Base-by-base conservation (phyloP, 2,329 filamentous ascomycete species). In the Neurospora sp. region DNA sequence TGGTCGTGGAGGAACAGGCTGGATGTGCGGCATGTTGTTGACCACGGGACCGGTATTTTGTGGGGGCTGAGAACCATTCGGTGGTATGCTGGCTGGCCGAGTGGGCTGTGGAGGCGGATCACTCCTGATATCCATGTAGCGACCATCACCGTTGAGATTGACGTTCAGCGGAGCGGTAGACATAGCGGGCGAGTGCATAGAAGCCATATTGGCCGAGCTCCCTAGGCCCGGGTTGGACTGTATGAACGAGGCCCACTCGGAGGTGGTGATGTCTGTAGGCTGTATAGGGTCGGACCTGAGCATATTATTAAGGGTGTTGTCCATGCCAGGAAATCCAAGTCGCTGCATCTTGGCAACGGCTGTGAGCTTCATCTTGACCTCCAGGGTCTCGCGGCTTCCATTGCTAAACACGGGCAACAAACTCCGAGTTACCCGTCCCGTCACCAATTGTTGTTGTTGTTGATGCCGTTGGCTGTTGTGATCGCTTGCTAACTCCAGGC, bases 401-500 rank as follows among this genome's bases (percentile, higher is more conserved):
- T 91, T 92, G 46, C 89, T 89, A 78, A 98, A 97, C 33, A 97
- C 84, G 10, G 91, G 92, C 66, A 97, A 84, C 65, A 93, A 82
- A 78, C 97, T 97, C 77, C 91, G 92, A 77, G 92, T 93, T 69
- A 99, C 92, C 40, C 93, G 91, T 70, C 96, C 96, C 8, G 95
- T 97, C 73, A 99, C 90, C 80, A 93, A 83, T 72, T 83, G 84
- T 77, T 90, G 88, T 12, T 70, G 23, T 28, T 28, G 28, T 28
- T 28, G 72, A 19, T 88, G 89, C 37, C 82, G 84, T 77, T 90
- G 88, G 12, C 73, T 72, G 67, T 74, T 72, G n/a, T 88, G 88
- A 74, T 89, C 85, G 69, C 88, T 84, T 67, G 84, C 84, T 36
- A 84, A 82, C 19, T 77, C 88, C 66, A 98, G 84, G 28, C 90